Evolutionary conservation across 177 flowering plant species (phyloP), one percentile per base, ranked within the genome.

Genomic region (Vitis hybrid): DNA sequence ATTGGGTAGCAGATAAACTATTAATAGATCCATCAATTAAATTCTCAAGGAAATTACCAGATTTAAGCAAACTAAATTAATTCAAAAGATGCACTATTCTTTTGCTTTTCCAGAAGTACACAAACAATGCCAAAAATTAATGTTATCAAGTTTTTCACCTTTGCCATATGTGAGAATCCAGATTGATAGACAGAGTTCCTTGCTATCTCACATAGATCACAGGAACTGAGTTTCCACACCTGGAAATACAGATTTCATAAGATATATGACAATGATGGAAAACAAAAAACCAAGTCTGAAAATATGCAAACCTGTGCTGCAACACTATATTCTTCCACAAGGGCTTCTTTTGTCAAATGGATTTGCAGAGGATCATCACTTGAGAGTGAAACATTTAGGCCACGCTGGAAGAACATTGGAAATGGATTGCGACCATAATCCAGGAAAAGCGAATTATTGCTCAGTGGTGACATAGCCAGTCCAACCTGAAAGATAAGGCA

Each of bases 221-320:
- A 87, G 49, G 91, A 60, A 73, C 81, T 82, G 66, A 87, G 83
- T 77, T 87, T 87, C 90, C 90, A 87, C 2, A 87, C 87, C 90
- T 87, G 77, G 79, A 67, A 10, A n/a, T 19, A 63, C 8, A 5
- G 55, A 31, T 33, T 61, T 12, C 5, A 68, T 67, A 67, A 55
- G 66, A 60, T 12, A 33, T 18, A 70, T 1, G 3, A 18, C n/a
- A 1, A 15, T 1, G 7, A 45, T 15, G 16, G 7, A 8, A 65
- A 12, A 2, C 51, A 56, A 26, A 19, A n/a, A 16, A 11, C 20
- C 59, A 51, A 49, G 45, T 33, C 2, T 31, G 48, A 55, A 39
- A 65, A 19, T 9, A 18, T 16, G 26, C 68, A 59, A 16, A 86
- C 90, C 86, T 80, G 56, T 12, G 88, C 86, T 15, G 91, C 91